phyloP scores from a whole-genome alignment of 2,329 filamentous ascomycete species.

The Mycosphaerella arachidis region DNA sequence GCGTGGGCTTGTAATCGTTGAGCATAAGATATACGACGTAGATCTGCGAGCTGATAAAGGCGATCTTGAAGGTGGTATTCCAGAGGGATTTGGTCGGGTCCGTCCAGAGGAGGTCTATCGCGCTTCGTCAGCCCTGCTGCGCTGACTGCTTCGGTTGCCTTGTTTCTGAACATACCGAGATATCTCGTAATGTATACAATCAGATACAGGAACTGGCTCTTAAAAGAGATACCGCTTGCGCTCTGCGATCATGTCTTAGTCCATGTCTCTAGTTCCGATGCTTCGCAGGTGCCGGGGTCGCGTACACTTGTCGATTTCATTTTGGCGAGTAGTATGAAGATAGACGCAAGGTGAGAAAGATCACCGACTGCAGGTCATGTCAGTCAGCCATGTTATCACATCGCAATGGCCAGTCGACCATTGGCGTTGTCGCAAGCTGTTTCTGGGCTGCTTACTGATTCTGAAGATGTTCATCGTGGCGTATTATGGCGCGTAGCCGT shows the following conservation, averaged over 20 bases:
- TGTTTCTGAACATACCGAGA: constrained; percentile 44
- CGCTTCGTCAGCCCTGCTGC: constrained; percentile 15
- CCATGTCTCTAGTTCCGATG: neutral
- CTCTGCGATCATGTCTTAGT: constrained; percentile 55
- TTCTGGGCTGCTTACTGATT: constrained; percentile 35
- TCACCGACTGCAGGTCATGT: constrained; percentile 58
- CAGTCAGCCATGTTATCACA: constrained; percentile 3
- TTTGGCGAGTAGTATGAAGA: constrained; percentile 92
- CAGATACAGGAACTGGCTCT: constrained; percentile 92
- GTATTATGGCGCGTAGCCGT: neutral
- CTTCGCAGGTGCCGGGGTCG: constrained; percentile 11
- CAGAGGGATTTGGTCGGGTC: constrained; percentile 62
- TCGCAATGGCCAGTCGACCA: neutral
- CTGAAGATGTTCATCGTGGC: constrained; percentile 64
- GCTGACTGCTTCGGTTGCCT: neutral
- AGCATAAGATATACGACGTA: constrained; percentile 99
- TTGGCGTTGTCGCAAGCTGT: neutral
- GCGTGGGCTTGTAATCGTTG: constrained; percentile 93
- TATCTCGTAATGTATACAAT: constrained; percentile 93
- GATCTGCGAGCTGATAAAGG: constrained; percentile 83
- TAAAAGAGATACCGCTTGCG: constrained; percentile 96
- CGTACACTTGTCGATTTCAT: constrained; percentile 83
- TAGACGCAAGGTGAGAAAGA: constrained; percentile 90
- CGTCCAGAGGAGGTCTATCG: constrained; percentile 76
- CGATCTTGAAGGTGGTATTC: constrained; percentile 91